Evolutionary conservation across 192 early-diverging fungal species (phyloP).

Genomic region (Glomus cerebriforme): DNA sequence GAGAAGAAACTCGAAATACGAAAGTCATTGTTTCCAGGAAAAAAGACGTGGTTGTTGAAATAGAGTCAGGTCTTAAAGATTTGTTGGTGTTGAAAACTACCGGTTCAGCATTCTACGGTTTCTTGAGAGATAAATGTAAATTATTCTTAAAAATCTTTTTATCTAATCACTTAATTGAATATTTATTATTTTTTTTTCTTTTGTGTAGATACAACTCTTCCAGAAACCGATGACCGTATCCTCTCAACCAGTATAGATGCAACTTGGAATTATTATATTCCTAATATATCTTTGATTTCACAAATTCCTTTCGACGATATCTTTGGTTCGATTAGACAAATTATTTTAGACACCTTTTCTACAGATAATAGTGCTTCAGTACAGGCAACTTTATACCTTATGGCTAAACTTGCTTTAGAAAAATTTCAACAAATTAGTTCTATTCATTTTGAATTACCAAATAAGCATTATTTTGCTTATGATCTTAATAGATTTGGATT

Average conservation of each 20-base stretch:
- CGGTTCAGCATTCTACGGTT: conserved; percentile 75
- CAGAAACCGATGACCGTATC: conserved; percentile 74
- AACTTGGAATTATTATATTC: conserved; percentile 60
- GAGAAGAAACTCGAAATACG: conserved; percentile 68
- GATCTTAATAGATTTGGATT: conserved; percentile 73
- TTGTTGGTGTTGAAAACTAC: conserved; percentile 84
- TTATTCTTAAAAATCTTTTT: not conserved
- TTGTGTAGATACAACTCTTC: conserved; percentile 60
- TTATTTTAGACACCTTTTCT: conserved; percentile 76
- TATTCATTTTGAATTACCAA: conserved; percentile 73
- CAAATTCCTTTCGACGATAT: conserved; percentile 56
- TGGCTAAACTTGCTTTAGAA: conserved; percentile 66
- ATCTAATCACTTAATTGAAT: not conserved
- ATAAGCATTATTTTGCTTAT: conserved; percentile 76
- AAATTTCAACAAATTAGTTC: conserved; percentile 59
- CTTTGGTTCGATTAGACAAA: conserved; percentile 58
- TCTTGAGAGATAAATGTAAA: conserved; percentile 64
- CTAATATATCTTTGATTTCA: conserved; percentile 32
- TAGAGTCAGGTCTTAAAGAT: conserved; percentile 70
- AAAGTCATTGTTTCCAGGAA: conserved; percentile 51
- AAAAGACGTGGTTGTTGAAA: conserved; percentile 33
- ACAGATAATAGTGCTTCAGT: conserved; percentile 77
- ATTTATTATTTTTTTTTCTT: conserved; percentile 10
- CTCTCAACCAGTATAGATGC: conserved; percentile 74
- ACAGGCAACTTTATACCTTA: conserved; percentile 79